These are phyloP conservation scores for Kluyveromyces marxianus DNA, from an alignment of 1,139 yeast genomes.

Conservation along the genomic window DNA sequence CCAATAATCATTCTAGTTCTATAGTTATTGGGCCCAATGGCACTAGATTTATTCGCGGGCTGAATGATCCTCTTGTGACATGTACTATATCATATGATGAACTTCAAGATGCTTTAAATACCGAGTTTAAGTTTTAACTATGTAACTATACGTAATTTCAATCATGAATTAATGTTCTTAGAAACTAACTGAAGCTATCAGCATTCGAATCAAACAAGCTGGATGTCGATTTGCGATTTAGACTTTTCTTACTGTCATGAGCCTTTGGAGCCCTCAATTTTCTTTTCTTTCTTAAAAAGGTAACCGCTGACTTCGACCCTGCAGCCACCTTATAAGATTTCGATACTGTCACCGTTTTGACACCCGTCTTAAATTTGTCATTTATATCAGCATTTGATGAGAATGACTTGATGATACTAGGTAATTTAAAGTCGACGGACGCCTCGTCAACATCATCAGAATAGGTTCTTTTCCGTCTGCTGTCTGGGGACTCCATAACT, in stretches of 20 bases:
- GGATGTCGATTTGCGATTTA: not conserved
- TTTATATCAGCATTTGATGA: slow-evolving; percentile 35
- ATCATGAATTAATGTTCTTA: not conserved
- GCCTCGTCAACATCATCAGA: slow-evolving; percentile 31
- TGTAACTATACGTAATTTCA: not conserved
- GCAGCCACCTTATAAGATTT: slow-evolving; percentile 51
- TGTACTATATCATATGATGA: slow-evolving; percentile 37
- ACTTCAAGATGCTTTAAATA: slow-evolving; percentile 37
- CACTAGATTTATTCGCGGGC: slow-evolving; percentile 31
- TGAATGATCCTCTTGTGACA: slow-evolving; percentile 36
- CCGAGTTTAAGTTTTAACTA: slow-evolving; percentile 16
- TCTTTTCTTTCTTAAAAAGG: slow-evolving; percentile 40
- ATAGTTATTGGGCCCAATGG: slow-evolving; percentile 44
- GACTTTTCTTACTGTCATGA: not conserved
- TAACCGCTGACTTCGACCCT: slow-evolving; percentile 53
- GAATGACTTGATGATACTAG: slow-evolving; percentile 45
- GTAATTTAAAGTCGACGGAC: slow-evolving; percentile 36
- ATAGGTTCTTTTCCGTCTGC: slow-evolving; percentile 6
- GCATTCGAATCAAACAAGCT: slow-evolving; percentile 9
- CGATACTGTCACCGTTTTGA: slow-evolving; percentile 49
- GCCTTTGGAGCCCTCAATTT: slow-evolving; percentile 25
- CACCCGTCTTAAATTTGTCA: slow-evolving; percentile 37
- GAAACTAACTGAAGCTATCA: slow-evolving; percentile 11
- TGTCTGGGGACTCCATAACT: slow-evolving; percentile 6
- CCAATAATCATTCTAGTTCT: not conserved